Evolutionary conservation across 495 filamentous ascomycete genomes (phyloP).

Genomic region (Neurospora sp.): DNA sequence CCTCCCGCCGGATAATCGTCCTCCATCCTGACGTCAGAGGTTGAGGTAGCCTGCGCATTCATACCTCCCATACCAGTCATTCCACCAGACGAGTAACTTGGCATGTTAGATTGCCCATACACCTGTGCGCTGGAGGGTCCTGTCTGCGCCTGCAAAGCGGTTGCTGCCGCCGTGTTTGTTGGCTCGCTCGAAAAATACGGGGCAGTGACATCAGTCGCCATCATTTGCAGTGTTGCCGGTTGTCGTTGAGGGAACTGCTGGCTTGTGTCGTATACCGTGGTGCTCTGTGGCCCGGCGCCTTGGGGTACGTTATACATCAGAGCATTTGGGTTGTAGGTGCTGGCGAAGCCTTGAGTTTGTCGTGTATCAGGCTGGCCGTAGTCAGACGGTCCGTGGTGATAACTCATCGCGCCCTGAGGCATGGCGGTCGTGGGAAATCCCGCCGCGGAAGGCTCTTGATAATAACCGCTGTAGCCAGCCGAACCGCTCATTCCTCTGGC

Average conservation of each 20-base stretch:
- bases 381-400: constrained; percentile 35
- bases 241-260: constrained; percentile 73
- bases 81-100: constrained; percentile 31
- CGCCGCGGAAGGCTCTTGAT: constrained; percentile 39
- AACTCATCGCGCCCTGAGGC: constrained; percentile 40
- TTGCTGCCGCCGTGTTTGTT: constrained; percentile 50
- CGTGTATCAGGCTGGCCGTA: constrained; percentile 42
- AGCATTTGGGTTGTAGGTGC: constrained; percentile 43
- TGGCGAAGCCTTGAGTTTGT: constrained; percentile 35
- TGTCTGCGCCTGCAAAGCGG: constrained; percentile 30
- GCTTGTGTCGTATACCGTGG: constrained; percentile 64
- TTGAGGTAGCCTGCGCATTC: constrained; percentile 27
- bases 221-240: constrained; percentile 70
- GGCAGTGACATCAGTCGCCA: constrained; percentile 53
- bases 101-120: constrained; percentile 41
- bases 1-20: constrained; percentile 24
- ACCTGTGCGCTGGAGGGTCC: constrained; percentile 33
- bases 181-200: constrained; percentile 74
- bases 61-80: constrained; percentile 34
- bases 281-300: constrained; percentile 46
- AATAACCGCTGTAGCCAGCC: constrained; percentile 46
- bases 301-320: constrained; percentile 77
- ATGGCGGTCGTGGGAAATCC: constrained; percentile 37
- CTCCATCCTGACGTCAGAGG: constrained; percentile 35
- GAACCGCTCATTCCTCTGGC: constrained; percentile 33